Evolutionary conservation across 306 rosid species (phyloP).

Genomic region (Trifolium fragiferum): DNA sequence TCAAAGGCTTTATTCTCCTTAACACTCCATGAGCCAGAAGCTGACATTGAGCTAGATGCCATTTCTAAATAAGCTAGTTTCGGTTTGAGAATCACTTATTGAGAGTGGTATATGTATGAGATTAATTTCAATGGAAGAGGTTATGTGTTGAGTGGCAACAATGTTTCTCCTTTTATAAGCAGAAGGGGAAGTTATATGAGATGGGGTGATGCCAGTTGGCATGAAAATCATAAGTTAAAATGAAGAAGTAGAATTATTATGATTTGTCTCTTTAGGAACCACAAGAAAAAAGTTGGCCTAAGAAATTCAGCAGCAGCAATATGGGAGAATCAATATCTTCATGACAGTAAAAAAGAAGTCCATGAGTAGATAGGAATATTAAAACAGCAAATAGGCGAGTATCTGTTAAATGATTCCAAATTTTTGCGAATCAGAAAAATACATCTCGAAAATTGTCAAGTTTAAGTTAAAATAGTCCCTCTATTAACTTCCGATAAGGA

Average conservation of each 20-base stretch:
- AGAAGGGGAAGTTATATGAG: conserved; percentile 38
- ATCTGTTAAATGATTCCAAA: neutral
- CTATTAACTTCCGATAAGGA: neutral
- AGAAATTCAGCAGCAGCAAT: conserved; percentile 48
- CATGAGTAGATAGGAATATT: conserved; percentile 4
- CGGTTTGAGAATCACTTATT: neutral
- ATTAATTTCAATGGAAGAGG: conserved; percentile 6
- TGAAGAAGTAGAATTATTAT: conserved; percentile 53
- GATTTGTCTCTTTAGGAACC: conserved; percentile 72
- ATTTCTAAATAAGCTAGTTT: conserved; percentile 37
- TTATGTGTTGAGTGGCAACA: conserved; percentile 52
- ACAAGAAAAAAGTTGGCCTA: conserved; percentile 52
- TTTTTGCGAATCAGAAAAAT: too few relatives aligned
- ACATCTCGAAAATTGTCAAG: too few relatives aligned
- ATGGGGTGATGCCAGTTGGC: conserved; percentile 73
- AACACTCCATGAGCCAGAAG: conserved; percentile 80
- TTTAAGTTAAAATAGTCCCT: too few relatives aligned
- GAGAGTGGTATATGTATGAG: neutral
- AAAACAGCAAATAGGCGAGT: neutral
- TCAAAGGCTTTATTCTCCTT: conserved; percentile 95
- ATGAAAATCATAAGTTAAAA: conserved; percentile 47
- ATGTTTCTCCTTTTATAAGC: conserved; percentile 67
- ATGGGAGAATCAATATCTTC: conserved; percentile 63
- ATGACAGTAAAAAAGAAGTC: conserved; percentile 36
- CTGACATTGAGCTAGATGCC: conserved; percentile 83